Percentiles rank a stretch among this genome's conserved stretches.
Conservation (phyloP, 352 stramenopile genomes). For the Globisporangium uncinulatum region DNA sequence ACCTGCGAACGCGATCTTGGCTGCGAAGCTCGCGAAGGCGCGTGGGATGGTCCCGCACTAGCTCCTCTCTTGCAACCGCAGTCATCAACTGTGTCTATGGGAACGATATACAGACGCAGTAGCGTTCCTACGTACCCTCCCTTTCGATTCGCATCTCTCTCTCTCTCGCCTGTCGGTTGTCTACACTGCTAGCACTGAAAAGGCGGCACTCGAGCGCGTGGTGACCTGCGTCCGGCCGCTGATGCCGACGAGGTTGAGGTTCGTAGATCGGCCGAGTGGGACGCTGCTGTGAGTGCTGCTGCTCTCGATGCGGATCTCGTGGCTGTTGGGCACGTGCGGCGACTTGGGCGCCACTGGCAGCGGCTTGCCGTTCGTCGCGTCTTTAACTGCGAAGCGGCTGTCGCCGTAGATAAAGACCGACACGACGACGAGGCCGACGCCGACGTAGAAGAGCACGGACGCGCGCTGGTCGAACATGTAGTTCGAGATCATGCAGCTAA, state of each 20-base stretch:
- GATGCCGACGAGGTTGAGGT: neutral
- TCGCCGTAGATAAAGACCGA: constrained; percentile 87
- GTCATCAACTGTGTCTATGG: neutral
- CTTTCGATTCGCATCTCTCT: neutral
- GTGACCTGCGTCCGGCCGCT: constrained; percentile 25
- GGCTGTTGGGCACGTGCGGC: constrained; percentile 12
- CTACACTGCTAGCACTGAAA: constrained; percentile 32
- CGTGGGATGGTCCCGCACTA: constrained; percentile 55
- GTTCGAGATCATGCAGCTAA: constrained; percentile 88
- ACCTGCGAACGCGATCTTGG: constrained; percentile 27
- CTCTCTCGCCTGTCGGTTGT: neutral
- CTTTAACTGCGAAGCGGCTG: constrained; percentile 64
- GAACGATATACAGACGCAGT: neutral
- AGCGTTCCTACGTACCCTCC: neutral
- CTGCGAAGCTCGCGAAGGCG: constrained; percentile 50
- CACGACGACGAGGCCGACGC: constrained; percentile 66
- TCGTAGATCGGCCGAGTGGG: constrained; percentile 6
- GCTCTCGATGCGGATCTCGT: constrained; percentile 56
- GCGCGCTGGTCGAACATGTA: constrained; percentile 82
- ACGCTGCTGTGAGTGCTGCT: constrained; percentile 16
- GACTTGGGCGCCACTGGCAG: constrained; percentile 17
- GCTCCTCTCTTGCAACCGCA: neutral
- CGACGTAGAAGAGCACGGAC: constrained; percentile 67
- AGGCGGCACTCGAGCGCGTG: constrained; percentile 34
- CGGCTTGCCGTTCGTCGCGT: constrained; percentile 16